phyloP scores from a whole-genome alignment of 192 early-diverging fungal species.

The Coemansia sp. region DNA sequence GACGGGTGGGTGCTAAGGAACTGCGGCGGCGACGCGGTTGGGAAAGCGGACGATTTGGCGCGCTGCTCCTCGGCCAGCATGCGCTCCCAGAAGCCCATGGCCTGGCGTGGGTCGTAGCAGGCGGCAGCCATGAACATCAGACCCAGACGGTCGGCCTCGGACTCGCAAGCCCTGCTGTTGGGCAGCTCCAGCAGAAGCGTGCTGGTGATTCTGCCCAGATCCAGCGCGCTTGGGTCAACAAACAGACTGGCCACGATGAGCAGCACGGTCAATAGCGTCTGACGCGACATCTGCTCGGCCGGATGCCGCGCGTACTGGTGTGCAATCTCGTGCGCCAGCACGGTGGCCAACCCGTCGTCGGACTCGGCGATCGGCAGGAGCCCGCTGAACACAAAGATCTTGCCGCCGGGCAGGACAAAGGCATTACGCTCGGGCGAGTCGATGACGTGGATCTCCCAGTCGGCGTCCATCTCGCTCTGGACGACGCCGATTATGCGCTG shows the following conservation, averaged over 20 bases:
- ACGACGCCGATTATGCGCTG: constrained; percentile 67
- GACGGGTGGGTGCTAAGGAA: constrained; percentile 88
- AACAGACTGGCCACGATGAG: constrained; percentile 64
- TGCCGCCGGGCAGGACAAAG: constrained; percentile 93
- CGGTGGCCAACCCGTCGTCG: constrained; percentile 89
- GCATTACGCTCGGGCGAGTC: constrained; percentile 82
- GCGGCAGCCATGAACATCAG: constrained; percentile 87
- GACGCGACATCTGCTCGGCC: constrained; percentile 83
- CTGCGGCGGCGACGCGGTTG: constrained; percentile 42
- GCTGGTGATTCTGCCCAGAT: constrained; percentile 62
- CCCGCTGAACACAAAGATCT: constrained; percentile 97
- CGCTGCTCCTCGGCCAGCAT: constrained; percentile 63
- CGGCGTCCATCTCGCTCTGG: constrained; percentile 59
- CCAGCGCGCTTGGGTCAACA: constrained; percentile 64
- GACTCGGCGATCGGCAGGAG: constrained; percentile 77
- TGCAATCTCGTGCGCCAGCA: constrained; percentile 92
- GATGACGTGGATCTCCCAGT: constrained; percentile 95
- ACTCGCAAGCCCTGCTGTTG: constrained; percentile 85
- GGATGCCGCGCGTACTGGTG: constrained; percentile 91
- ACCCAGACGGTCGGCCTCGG: constrained; percentile 91
- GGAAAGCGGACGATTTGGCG: neutral
- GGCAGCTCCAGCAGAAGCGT: constrained; percentile 80
- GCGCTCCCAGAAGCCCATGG: constrained; percentile 78
- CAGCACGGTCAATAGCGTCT: constrained; percentile 62
- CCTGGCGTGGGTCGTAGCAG: constrained; percentile 85